These are phyloP conservation scores for Colletotrichum sp. DNA, from an alignment of 2,329 filamentous ascomycete species.

Conservation along the genomic window DNA sequence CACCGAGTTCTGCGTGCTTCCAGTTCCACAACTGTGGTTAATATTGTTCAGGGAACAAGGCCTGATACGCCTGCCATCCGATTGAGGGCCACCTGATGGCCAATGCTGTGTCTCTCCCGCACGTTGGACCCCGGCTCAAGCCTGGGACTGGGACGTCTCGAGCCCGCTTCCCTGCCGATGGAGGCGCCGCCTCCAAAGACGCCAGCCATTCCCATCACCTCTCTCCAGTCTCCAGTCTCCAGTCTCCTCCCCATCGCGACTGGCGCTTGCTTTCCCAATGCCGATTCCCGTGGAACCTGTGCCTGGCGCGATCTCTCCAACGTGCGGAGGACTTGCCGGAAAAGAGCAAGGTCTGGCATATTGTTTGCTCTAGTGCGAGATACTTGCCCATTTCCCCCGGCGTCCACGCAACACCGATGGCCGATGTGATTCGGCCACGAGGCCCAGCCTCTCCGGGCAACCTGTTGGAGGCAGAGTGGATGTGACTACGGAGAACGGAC, in stretches of 20 bases:
- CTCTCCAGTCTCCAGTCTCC: not conserved
- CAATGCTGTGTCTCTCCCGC: conserved; percentile 3
- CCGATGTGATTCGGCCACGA: not conserved
- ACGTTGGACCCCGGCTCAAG: not conserved
- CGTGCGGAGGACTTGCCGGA: conserved; percentile 8
- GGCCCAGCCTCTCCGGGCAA: not conserved
- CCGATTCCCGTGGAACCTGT: not conserved
- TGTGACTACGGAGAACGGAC: not conserved
- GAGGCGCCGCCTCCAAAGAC: not conserved
- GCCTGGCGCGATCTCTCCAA: not conserved
- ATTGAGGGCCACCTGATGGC: not conserved
- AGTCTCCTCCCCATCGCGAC: not conserved
- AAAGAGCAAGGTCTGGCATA: not conserved
- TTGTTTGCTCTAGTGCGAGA: conserved; percentile 7
- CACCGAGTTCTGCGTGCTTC: not conserved
- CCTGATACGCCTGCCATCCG: not conserved
- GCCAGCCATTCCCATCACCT: not conserved
- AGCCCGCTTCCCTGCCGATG: not conserved
- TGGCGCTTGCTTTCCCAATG: not conserved
- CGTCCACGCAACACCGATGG: not conserved
- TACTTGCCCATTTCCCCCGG: not conserved
- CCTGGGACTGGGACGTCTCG: not conserved
- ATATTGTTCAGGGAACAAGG: not conserved
- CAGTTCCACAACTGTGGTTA: not conserved
- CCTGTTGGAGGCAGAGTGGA: not conserved